Base-by-base conservation (phyloP, 257 asterid species). In the Solanum ossicruentum region DNA sequence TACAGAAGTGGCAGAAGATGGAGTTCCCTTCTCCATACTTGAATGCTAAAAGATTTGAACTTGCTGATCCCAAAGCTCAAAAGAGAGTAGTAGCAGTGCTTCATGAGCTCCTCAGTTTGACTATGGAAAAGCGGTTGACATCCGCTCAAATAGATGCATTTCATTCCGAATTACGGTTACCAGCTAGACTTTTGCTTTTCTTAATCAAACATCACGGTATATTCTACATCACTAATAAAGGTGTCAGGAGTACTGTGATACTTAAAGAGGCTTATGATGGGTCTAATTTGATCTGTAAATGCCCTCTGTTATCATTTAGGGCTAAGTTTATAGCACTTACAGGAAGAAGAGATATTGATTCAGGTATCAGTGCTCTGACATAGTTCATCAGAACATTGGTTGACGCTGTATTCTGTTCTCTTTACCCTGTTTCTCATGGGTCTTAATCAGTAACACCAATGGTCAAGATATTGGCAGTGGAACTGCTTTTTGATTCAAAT, bases 21-120 rank as follows among this genome's bases (percentile, higher is more conserved):
- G 98, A 94, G 39, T 93, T 95, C 88, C 98, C 99, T 52, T 96
- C 99, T 84, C 99, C 99, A 8, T 96, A 95, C 89, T 89, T 95
- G 93, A 95, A 96, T 55, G 94, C 98, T 0, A 93, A 94, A 91
- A 88, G 89, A 80, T 84, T 96, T 55, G 97, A 96, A 83, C 88
- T 88, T 23, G 88, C 89, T 16, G 98, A 96, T 78, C 93, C 94
- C 7, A 96, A 92, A 89, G 92, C 97, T 82, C 92, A 95, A 60
- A 96, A 96, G 89, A 88, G 99, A 85, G 93, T 91, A 1, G 93
- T 96, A 83, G 98, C 91, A 3, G 97, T 96, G 92, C 97, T 96
- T 85, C 98, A 95, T 32, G 99, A 96, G 92, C 93, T 96, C 85
- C 93, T 95, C 52, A 95, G 98, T 87, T 91, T 96, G 90, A 95